A percentile compares a stretch with the other conserved stretches of the same genome.
Conservation (phyloP, 2,329 filamentous ascomycete genomes). For the Emergomyces africanus region DNA sequence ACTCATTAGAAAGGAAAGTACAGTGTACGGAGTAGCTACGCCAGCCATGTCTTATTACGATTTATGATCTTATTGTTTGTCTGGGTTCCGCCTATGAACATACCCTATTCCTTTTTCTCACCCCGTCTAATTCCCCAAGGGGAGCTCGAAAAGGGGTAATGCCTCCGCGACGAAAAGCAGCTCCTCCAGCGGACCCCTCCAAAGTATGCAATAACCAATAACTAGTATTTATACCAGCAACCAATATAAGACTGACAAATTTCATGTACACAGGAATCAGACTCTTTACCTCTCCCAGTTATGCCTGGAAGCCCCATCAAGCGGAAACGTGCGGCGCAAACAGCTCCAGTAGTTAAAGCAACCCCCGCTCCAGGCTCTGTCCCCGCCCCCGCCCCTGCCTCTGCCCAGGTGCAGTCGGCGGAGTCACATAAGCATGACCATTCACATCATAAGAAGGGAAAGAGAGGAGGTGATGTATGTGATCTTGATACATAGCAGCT, state of each 20-base stretch:
- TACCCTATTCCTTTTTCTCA: not conserved
- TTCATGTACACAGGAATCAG: not conserved
- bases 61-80: not conserved
- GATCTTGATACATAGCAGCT: not conserved
- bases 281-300: not conserved
- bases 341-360: not conserved
- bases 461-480: not conserved
- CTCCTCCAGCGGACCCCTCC: constrained; percentile 17
- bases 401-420: not conserved
- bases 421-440: not conserved
- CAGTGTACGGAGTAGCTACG: not conserved
- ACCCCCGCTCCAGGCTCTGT: not conserved
- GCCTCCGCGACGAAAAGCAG: constrained; percentile 26
- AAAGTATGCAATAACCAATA: constrained; percentile 15
- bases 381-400: not conserved
- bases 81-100: not conserved
- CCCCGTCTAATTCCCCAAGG: not conserved
- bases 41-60: not conserved
- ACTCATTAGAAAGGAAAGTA: no score
- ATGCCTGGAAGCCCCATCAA: constrained; percentile 5
- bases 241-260: constrained; percentile 6
- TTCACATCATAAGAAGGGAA: not conserved
- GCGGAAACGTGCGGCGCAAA: constrained; percentile 4
- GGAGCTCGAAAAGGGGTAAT: constrained; percentile 11
- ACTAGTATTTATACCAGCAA: constrained; percentile 1